phyloP scores from a whole-genome alignment of 2,329 filamentous ascomycete genomes.

The Penicillium sp. region DNA sequence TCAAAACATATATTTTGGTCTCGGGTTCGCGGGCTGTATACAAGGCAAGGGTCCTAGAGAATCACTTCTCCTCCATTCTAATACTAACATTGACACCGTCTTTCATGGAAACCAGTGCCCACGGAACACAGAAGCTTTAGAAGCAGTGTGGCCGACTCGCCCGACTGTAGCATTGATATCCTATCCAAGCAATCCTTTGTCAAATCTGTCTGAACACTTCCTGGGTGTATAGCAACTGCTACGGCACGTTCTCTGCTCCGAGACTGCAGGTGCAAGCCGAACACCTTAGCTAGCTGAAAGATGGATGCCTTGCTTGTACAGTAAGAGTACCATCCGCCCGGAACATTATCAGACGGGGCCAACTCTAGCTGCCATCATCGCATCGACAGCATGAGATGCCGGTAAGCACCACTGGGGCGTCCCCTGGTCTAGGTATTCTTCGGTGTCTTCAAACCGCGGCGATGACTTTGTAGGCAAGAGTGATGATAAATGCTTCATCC shows the following conservation, averaged over 20 bases:
- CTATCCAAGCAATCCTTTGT: conserved; percentile 73
- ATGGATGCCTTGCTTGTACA: conserved; percentile 76
- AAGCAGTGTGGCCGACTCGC: conserved; percentile 69
- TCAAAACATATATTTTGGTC: too few species aligned
- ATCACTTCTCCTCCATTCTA: conserved; percentile 69
- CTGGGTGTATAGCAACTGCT: conserved; percentile 75
- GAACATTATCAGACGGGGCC: conserved; percentile 74
- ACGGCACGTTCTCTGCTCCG: conserved; percentile 66
- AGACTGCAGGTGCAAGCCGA: conserved; percentile 69
- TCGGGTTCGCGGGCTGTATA: neutral
- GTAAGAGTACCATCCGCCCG: conserved; percentile 84
- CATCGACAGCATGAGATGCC: conserved; percentile 62
- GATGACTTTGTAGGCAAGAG: conserved; percentile 69
- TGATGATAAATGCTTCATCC: conserved; percentile 74
- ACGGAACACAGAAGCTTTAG: conserved; percentile 61
- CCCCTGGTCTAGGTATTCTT: neutral
- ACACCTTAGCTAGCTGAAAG: conserved; percentile 71
- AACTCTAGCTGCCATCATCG: conserved; percentile 79
- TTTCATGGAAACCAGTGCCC: conserved; percentile 41
- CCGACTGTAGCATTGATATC: conserved; percentile 70
- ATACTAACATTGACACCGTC: conserved; percentile 70
- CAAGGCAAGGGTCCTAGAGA: conserved; percentile 48
- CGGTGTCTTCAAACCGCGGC: conserved; percentile 33
- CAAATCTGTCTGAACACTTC: conserved; percentile 77
- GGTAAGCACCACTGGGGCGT: conserved; percentile 48